phyloP scores from a whole-genome alignment of 1,284 basidiomycete genomes.

The Malassezia cuniculi region DNA sequence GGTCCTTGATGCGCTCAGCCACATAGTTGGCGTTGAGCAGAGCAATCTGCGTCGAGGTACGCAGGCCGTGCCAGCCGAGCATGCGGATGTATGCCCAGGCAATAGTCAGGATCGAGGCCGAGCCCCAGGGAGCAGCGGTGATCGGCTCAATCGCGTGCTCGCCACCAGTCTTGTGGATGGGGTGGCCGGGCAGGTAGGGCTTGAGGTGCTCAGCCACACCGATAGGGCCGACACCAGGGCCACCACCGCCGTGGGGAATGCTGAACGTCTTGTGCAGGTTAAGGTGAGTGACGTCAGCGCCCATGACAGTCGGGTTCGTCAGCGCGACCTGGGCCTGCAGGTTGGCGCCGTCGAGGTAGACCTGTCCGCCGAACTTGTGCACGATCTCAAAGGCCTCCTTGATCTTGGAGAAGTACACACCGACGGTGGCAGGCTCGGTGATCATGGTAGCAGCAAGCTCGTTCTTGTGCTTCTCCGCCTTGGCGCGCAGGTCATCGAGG shows the following conservation, averaged over 20 bases:
- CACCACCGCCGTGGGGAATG: constrained; percentile 92
- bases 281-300: constrained; percentile 93
- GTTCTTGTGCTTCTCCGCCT: constrained; percentile 81
- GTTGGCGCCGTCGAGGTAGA: constrained; percentile 89
- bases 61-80: constrained; percentile 80
- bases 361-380: constrained; percentile 88
- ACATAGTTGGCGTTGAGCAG: constrained; percentile 95
- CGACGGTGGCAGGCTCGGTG: constrained; percentile 65
- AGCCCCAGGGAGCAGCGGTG: constrained; percentile 81
- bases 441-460: constrained; percentile 94
- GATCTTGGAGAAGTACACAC: constrained; percentile 88
- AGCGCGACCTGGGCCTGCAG: constrained; percentile 89
- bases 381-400: constrained; percentile 83
- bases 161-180: constrained; percentile 59
- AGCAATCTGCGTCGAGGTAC: constrained; percentile 70
- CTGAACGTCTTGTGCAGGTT: constrained; percentile 95
- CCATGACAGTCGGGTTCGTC: constrained; percentile 87
- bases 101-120: constrained; percentile 85
- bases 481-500: constrained; percentile 66
- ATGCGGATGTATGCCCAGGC: constrained; percentile 75
- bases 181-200: constrained; percentile 88
- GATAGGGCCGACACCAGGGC: constrained; percentile 89
- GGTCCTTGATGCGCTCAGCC: constrained; percentile 66
- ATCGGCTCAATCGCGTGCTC: constrained; percentile 70
- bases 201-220: constrained; percentile 84